Evolutionary conservation across 257 asterid genomes (phyloP), one percentile per base, ranked within the genome.

Genomic region (Forsythia suspensa): DNA sequence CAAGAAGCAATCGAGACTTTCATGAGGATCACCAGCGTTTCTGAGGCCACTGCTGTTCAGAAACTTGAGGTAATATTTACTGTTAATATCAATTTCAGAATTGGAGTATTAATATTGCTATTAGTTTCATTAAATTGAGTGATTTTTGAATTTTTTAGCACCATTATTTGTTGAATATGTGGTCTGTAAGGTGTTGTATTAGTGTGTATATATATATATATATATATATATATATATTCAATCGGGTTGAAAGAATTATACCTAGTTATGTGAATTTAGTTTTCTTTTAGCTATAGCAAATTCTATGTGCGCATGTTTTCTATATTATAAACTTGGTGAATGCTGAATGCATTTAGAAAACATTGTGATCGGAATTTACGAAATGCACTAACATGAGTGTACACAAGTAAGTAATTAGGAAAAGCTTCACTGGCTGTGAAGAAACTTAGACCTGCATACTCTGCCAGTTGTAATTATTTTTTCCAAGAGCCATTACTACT

Each of bases 1-100:
- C 88, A 80, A 76, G 92, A 85, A 76, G 84, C 87, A 20, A 85
- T 88, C 83, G 87, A 82, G 0, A 88, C 94, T 79, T 90, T 88
- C 68, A 85, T 88, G 80, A 90, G 82, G 76, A 90, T 90, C 91
- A 83, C 94, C 82, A 91, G 91, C 84, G 91, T 80, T 46, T 76
- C 91, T 46, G 89, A 90, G 76, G 82, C 87, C 78, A 76, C 42
- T 55, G 90, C 94, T 46, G 69, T 86, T 76, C 85, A 57, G 37
- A 85, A 83, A 75, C 74, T 90, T 79, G 90, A 88, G 90, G 94
- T 88, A 76, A 20, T 79, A 40, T 71, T 16, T 4, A 73, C 77
- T 36, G 4, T 24, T 21, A 21, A 63, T 4, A 24, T 63, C 4
- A 34, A 63, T 11, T 8, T 21, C 39, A 63, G 18, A 34, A 63